These are phyloP conservation scores for Candida pini DNA, from an alignment of 805 yeast genomes.

Conservation along the genomic window DNA sequence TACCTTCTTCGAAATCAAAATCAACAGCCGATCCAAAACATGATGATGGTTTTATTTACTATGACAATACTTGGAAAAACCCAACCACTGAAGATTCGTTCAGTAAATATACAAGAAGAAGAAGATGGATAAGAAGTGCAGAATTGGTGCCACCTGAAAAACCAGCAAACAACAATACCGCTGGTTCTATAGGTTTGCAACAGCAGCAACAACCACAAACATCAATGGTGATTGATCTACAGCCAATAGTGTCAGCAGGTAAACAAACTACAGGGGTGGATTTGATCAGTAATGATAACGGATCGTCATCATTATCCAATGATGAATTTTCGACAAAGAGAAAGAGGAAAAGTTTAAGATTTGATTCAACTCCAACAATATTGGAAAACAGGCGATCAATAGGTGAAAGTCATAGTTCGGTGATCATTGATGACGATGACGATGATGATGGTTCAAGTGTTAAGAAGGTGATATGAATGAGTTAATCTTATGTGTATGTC, in stretches of 20 bases:
- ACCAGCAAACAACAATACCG: background rate
- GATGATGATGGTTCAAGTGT: no score
- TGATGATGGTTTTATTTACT: conserved; percentile 84
- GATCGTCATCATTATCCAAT: background rate
- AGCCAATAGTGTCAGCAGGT: conserved; percentile 3
- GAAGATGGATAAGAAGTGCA: conserved; percentile 96
- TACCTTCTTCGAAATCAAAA: conserved; percentile 54
- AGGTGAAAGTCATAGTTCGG: no score
- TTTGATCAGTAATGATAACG: conserved; percentile 1
- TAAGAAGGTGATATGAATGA: background rate
- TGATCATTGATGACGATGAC: conserved; percentile 1
- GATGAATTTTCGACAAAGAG: conserved; percentile 6
- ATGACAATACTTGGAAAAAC: conserved; percentile 90
- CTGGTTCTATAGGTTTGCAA: background rate
- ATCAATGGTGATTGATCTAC: background rate
- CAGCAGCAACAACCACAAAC: background rate
- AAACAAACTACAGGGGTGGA: conserved; percentile 14
- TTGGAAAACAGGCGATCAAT: no score
- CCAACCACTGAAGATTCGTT: conserved; percentile 85
- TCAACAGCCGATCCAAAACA: conserved; percentile 64
- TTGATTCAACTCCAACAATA: conserved; percentile 18
- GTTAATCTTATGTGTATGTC: no score
- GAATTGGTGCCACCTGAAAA: conserved; percentile 51
- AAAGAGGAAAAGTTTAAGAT: conserved; percentile 25
- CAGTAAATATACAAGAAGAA: conserved; percentile 85